phyloP scores from a whole-genome alignment of 768 basidiomycete genomes.

The Termitomyces eurrhizus region DNA sequence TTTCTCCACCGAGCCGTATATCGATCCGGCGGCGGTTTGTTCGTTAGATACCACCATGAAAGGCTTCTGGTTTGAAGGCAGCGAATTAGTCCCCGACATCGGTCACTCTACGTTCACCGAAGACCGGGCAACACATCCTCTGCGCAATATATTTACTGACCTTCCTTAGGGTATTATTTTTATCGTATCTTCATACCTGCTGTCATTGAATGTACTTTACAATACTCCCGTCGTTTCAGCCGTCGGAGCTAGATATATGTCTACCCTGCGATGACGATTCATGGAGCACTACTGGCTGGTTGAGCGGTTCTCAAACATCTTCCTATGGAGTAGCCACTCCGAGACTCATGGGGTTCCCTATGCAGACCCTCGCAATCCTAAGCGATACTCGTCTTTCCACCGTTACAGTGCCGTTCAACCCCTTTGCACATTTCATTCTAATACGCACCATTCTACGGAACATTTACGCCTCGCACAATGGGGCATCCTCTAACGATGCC shows the following conservation, averaged over 20 bases:
- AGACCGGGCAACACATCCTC: constrained; percentile 12
- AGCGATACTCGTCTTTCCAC: no score
- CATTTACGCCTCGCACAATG: no score
- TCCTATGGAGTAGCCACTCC: constrained; percentile 28
- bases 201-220: no score
- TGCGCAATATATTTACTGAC: no score
- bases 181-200: no score
- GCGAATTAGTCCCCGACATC: constrained; percentile 30
- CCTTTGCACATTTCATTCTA: no score
- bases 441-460: no score
- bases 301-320: constrained; percentile 31
- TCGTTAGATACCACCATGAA: constrained; percentile 23
- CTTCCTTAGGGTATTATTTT: no score
- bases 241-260: no score
- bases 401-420: no score
- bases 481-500: no score
- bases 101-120: constrained; percentile 7
- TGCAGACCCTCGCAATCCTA: constrained; percentile 17
- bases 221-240: no score
- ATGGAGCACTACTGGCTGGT: constrained; percentile 55
- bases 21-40: constrained; percentile 27
- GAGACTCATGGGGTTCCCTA: constrained; percentile 34
- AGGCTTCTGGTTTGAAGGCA: constrained; percentile 33
- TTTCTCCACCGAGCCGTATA: constrained; percentile 37
- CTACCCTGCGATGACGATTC: constrained; percentile 16